Percentiles rank a stretch among this genome's conserved stretches.
phyloP scores from a whole-genome alignment of 2,329 filamentous ascomycete species.

The Dothistroma pini region DNA sequence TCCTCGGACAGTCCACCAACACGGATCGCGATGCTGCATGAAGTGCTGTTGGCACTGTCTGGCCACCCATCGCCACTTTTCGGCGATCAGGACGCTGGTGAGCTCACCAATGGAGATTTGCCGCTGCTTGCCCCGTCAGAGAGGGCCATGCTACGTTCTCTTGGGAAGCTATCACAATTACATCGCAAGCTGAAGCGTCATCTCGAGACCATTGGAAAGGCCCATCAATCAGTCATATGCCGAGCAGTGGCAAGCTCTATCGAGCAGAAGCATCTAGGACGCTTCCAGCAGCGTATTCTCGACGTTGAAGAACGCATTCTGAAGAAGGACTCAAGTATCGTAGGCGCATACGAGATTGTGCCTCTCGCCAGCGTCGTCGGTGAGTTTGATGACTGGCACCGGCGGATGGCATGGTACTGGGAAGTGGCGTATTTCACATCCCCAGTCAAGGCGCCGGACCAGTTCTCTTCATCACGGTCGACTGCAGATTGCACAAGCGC shows the following conservation, averaged over 20 bases:
- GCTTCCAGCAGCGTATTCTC: constrained; percentile 79
- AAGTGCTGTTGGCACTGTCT: constrained; percentile 93
- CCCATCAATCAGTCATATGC: constrained; percentile 77
- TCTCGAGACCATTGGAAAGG: constrained; percentile 62
- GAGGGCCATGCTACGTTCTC: constrained; percentile 71
- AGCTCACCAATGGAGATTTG: constrained; percentile 36
- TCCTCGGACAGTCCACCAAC: background rate
- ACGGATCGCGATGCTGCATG: constrained; percentile 76
- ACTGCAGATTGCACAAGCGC: constrained; percentile 42
- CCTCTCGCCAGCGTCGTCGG: constrained; percentile 79
- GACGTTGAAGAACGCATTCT: constrained; percentile 79
- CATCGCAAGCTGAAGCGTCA: constrained; percentile 69
- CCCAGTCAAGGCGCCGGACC: constrained; percentile 24
- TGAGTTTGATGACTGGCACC: constrained; percentile 83
- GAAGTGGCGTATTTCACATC: constrained; percentile 67
- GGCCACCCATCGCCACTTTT: constrained; percentile 90
- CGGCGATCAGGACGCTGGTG: constrained; percentile 40
- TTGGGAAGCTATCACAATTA: constrained; percentile 72
- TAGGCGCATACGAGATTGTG: constrained; percentile 91
- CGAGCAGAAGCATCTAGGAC: constrained; percentile 66
- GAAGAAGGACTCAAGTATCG: constrained; percentile 68
- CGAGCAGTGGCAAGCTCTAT: constrained; percentile 81
- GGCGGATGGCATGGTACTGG: constrained; percentile 83
- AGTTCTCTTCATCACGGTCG: background rate
- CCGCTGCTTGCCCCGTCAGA: constrained; percentile 69